phyloP scores from a whole-genome alignment of 345 rosid species.

The Populus euphratica region DNA sequence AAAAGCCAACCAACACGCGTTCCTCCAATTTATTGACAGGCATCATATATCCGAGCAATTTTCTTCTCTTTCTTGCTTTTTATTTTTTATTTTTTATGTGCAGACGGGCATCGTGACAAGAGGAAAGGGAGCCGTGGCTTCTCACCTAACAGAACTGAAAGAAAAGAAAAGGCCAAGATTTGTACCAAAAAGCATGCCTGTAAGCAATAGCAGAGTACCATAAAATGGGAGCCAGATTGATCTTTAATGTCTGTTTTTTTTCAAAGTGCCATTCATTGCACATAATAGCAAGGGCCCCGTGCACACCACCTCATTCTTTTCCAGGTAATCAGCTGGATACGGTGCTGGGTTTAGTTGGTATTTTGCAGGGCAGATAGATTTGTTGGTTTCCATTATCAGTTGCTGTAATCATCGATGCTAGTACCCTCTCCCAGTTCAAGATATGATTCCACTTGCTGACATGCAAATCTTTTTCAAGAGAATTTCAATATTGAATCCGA shows the following conservation, averaged over 20 bases:
- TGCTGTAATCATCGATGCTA: constrained; percentile 15
- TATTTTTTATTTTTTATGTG: background rate
- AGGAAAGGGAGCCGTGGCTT: constrained; percentile 22
- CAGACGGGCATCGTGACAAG: constrained; percentile 15
- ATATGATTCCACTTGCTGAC: background rate
- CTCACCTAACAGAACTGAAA: constrained; percentile 26
- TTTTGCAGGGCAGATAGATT: constrained; percentile 14
- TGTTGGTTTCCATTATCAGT: background rate
- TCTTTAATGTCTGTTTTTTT: constrained; percentile 28
- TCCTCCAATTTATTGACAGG: too few species aligned
- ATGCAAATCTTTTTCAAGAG: too few species aligned
- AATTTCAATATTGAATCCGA: too few species aligned
- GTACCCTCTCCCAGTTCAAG: background rate
- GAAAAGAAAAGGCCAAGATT: constrained; percentile 19
- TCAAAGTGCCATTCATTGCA: constrained; percentile 27
- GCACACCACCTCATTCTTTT: background rate
- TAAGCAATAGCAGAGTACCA: constrained; percentile 18
- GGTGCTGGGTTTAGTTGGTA: background rate
- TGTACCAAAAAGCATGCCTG: constrained; percentile 29
- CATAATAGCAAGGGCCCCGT: constrained; percentile 33
- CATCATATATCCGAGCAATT: too few species aligned
- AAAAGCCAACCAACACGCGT: too few species aligned
- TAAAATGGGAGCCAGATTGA: constrained; percentile 20
- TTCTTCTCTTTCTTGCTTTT: too few species aligned
- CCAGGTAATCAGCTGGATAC: background rate